Conservation (phyloP, 2,329 filamentous ascomycete genomes). For the Talaromyces sp. region DNA sequence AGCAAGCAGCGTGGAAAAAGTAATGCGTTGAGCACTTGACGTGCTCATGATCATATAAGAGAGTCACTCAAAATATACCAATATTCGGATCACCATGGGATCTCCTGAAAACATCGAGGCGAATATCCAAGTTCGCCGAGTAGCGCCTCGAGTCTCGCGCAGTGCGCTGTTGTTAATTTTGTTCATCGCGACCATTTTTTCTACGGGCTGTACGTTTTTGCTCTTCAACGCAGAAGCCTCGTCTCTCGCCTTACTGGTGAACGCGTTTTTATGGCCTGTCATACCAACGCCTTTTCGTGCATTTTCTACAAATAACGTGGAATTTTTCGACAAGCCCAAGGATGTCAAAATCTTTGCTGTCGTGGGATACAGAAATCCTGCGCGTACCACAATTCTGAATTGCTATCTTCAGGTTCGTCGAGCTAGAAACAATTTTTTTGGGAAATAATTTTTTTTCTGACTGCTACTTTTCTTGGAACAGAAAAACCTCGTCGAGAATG, state of each 20-base stretch:
- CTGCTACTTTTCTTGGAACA: conserved; percentile 7
- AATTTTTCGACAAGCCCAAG: conserved; percentile 27
- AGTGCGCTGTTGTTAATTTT: background rate
- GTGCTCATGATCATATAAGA: background rate
- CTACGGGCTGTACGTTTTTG: background rate
- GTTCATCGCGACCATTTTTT: background rate
- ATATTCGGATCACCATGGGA: background rate
- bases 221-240: background rate
- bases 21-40: background rate
- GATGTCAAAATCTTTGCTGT: conserved; percentile 33
- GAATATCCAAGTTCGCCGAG: background rate
- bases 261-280: background rate
- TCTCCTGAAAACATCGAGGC: background rate
- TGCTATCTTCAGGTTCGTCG: conserved; percentile 35
- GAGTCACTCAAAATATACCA: too few species aligned
- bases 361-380: conserved; percentile 31
- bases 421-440: background rate
- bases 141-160: background rate
- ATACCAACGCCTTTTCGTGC: conserved; percentile 23
- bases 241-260: background rate
- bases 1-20: background rate
- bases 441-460: background rate
- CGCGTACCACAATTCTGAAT: conserved; percentile 32
- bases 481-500: conserved; percentile 34
- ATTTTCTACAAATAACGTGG: conserved; percentile 20